Evolutionary conservation across 306 rosid genomes (phyloP), one percentile per base, ranked within the genome.

Genomic region (Nissolia schottii): DNA sequence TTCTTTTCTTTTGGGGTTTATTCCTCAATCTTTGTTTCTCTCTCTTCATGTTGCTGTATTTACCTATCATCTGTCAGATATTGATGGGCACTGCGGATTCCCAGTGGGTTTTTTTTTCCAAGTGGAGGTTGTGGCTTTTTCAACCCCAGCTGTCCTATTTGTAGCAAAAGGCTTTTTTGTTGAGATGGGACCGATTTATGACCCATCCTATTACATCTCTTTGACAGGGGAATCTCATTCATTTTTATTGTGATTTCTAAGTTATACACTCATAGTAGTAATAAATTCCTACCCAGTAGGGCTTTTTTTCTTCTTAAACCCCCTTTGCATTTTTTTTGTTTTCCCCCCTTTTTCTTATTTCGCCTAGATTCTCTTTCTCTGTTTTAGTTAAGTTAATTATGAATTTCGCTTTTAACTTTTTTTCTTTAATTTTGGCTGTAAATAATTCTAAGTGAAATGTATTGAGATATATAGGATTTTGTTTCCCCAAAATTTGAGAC

Each of bases 121-220:
- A 85, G 66, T 90, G 87, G 91, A n/a, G 71, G 83, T 57, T 73
- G 69, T 67, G 85, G 87, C 87, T 55, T 78, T 87, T 83, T 87
- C 88, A 78, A 77, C 56, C 86, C 88, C 79, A 56, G 85, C 82
- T 89, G 97, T 84, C 85, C 37, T 64, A 83, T 80, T 43, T 78
- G 77, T 50, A 23, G 58, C 68, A 64, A 56, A 66, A 34, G 40
- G 81, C 63, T 38, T 65, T 38, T 65, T 79, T 76, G 88, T 78
- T 81, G 84, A 73, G 86, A 87, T 89, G 96, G 97, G 96, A 79
- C 95, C 97, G 79, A 70, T 71, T n/a, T 64, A 79, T 73, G 85
- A 79, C 87, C 90, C 84, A 77, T 91, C 75, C 63, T 25, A 45
- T 5, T 74, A 37, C 76, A 69, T 70, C 66, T 74, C 71, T 53